Evolutionary conservation across 345 rosid genomes (phyloP).

Genomic region (Nephelium lappaceum): DNA sequence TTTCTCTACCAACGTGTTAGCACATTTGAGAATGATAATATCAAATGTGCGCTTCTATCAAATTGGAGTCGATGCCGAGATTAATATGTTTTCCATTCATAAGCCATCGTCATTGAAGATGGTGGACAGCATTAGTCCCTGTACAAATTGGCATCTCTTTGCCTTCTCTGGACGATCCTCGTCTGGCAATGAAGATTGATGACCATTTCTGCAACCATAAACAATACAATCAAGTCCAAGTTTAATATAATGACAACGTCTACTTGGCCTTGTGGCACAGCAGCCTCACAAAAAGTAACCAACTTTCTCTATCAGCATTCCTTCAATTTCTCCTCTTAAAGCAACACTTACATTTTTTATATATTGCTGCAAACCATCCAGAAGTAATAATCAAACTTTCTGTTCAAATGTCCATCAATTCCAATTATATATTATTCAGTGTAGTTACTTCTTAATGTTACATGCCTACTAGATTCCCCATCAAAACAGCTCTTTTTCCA

Average conservation of each 20-base stretch:
- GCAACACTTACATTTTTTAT: background rate
- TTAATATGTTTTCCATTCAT: slow-evolving; percentile 29
- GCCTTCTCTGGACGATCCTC: slow-evolving; percentile 60
- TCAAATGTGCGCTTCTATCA: background rate
- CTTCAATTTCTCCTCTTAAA: background rate
- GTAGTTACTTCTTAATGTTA: background rate
- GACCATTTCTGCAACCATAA: slow-evolving; percentile 34
- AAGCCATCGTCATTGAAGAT: slow-evolving; percentile 44
- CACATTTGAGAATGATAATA: background rate
- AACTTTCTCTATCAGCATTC: slow-evolving; percentile 1
- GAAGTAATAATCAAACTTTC: background rate
- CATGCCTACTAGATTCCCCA: background rate
- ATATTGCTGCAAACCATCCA: background rate
- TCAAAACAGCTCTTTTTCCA: background rate
- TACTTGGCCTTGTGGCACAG: background rate
- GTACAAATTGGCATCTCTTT: slow-evolving; percentile 65
- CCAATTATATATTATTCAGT: background rate
- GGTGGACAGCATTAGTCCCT: slow-evolving; percentile 62
- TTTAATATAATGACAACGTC: background rate
- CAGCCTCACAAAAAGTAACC: background rate
- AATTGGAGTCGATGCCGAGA: background rate
- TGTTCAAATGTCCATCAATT: background rate
- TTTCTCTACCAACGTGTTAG: background rate
- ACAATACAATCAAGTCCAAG: background rate
- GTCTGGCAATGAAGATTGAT: slow-evolving; percentile 44